Evolutionary conservation across 2,329 filamentous ascomycete species (phyloP).

Genomic region (Cordyceps sp.): DNA sequence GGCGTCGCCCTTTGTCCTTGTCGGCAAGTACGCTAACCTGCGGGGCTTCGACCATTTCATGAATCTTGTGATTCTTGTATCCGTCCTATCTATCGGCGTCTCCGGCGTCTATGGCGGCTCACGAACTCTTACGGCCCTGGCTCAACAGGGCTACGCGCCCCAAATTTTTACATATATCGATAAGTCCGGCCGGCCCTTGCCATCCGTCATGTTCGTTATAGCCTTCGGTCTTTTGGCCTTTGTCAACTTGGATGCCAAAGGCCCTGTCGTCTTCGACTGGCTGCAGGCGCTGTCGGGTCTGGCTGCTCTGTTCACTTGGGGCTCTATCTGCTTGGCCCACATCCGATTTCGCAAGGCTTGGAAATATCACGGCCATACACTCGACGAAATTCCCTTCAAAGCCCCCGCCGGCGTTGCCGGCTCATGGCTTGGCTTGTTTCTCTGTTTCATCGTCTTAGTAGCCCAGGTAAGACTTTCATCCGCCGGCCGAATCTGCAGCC

Average conservation of each 20-base stretch:
- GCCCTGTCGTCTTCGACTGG: constrained; percentile 41
- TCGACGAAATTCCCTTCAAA: constrained; percentile 51
- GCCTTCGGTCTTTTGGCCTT: constrained; percentile 27
- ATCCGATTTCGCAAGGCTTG: constrained; percentile 48
- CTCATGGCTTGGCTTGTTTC: constrained; percentile 42
- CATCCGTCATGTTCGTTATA: constrained; percentile 22
- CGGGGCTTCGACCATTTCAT: constrained; percentile 28
- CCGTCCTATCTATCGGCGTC: constrained; percentile 33
- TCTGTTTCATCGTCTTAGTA: constrained; percentile 37
- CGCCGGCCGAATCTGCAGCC: too few relatives aligned
- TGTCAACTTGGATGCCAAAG: constrained; percentile 23
- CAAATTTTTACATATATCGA: constrained; percentile 33
- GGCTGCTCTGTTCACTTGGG: constrained; percentile 47
- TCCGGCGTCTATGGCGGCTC: constrained; percentile 35
- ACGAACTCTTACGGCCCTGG: constrained; percentile 33
- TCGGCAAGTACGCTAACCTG: constrained; percentile 27
- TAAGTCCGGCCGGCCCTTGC: constrained; percentile 29
- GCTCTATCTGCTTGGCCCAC: constrained; percentile 44
- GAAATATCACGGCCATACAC: constrained; percentile 37
- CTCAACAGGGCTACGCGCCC: constrained; percentile 33
- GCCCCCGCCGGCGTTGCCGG: constrained; percentile 44
- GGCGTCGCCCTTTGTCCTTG: constrained; percentile 30
- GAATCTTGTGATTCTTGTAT: constrained; percentile 33
- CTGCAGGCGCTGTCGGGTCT: constrained; percentile 44
- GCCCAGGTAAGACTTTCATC: constrained; percentile 25